These are phyloP conservation scores for Durusdinium trenchii DNA, from an alignment of 73 alveolate species.

Conservation along the genomic window DNA sequence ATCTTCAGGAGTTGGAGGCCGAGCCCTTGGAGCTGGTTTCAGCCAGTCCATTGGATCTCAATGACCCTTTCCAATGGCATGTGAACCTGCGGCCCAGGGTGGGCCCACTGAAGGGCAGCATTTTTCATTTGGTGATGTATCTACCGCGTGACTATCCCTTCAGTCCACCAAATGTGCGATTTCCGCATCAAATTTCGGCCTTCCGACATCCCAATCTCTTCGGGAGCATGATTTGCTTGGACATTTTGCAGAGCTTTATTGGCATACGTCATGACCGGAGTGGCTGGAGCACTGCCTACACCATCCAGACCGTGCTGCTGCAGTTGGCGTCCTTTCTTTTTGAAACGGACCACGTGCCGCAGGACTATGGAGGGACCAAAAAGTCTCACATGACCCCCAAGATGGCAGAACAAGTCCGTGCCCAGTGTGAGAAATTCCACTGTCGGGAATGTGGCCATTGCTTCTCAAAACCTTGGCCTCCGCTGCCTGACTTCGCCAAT, in stretches of 20 bases:
- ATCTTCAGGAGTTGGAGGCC: conserved; percentile 52
- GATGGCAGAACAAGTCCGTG: conserved; percentile 38
- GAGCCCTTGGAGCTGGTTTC: conserved; percentile 73
- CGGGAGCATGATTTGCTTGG: conserved; percentile 82
- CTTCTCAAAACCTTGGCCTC: background rate
- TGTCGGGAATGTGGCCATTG: conserved; percentile 60
- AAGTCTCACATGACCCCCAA: conserved; percentile 70
- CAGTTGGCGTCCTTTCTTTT: conserved; percentile 88
- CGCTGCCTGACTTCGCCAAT: background rate
- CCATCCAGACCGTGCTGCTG: conserved; percentile 80
- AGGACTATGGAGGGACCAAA: conserved; percentile 74
- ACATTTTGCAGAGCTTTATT: conserved; percentile 61
- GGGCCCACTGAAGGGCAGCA: conserved; percentile 23
- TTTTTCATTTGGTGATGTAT: conserved; percentile 58
- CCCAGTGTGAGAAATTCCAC: conserved; percentile 58
- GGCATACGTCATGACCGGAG: conserved; percentile 34
- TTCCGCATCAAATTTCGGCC: conserved; percentile 38
- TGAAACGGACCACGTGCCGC: conserved; percentile 80
- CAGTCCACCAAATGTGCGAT: conserved; percentile 55
- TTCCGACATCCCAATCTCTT: conserved; percentile 80
- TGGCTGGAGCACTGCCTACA: conserved; percentile 92
- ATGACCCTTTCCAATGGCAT: background rate
- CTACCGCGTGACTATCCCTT: conserved; percentile 76
- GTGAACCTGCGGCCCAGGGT: conserved; percentile 26
- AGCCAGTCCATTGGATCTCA: conserved; percentile 49